Evolutionary conservation across 2,329 filamentous ascomycete species (phyloP), one percentile per base, ranked within the genome.

Genomic region (Akanthomyces muscarius): DNA sequence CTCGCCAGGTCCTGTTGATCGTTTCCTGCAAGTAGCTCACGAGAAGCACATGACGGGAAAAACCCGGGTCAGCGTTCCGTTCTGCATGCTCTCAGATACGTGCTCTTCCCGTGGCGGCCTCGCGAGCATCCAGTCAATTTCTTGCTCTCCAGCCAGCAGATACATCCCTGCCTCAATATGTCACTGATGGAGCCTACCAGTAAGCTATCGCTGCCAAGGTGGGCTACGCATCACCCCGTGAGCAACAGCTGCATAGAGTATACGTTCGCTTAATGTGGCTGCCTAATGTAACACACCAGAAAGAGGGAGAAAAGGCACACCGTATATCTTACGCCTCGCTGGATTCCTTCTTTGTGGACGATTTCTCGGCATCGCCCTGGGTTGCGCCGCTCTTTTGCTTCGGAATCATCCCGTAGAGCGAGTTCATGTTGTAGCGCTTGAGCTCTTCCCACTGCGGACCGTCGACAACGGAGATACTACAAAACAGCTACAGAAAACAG

Each of bases 391-490:
- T 62, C 45, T 67, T 57, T n/a, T 66, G 59, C 62, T 66, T 63
- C 38, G 63, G 30, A 42, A 64, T 65, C 64, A 69, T 66, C 63
- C 79, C 79, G 71, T 89, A 90, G 28, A 94, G 82, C 73, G 92
- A 90, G 63, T 88, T 86, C 45, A 96, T 75, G 73, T 95, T 95
- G 76, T 87, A 94, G 68, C 86, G 84, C 76, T 91, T 93, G 65
- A 93, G 79, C 53, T 80, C 79, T 56, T 92, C 89, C 81, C 88
- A 95, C 70, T 91, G 86, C 50, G 70, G 72, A 16, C 84, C 81
- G 65, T 87, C 86, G 4, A 95, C 89, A 41, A 95, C 90, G 66
- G 89, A 91, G 79, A 95, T 88, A 25, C 91, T 90, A 70, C 88
- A 89, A 47, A 91, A 82, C 62, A 86, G 87, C 89, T 93, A 60